Conservation (phyloP, 306 rosid species). For the Rubus idaeus region DNA sequence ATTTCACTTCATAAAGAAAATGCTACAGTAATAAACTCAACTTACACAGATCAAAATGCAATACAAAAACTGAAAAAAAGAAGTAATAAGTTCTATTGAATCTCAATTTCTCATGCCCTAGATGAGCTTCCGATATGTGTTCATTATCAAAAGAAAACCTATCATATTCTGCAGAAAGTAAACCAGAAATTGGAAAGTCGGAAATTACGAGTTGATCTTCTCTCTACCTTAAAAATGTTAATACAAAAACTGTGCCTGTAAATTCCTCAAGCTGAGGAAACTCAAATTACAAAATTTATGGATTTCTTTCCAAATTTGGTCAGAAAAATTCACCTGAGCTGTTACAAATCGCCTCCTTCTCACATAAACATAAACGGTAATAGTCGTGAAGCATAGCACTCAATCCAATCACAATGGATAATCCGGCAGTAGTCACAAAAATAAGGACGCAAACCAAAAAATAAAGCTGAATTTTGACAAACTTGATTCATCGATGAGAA, state of each 20-base stretch:
- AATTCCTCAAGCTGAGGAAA: not conserved
- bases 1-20: not conserved
- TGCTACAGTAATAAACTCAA: not conserved
- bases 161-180: not conserved
- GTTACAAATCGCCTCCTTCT: not conserved
- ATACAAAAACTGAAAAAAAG: not conserved
- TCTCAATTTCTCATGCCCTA: not conserved
- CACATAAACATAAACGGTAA: not conserved
- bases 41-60: not conserved
- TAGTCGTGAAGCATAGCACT: not conserved
- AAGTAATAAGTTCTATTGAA: not conserved
- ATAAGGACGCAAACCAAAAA: not conserved
- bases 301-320: not conserved
- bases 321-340: not conserved
- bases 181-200: not conserved
- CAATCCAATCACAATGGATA: not conserved
- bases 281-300: not conserved
- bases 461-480: not conserved
- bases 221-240: not conserved
- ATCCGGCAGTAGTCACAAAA: not conserved
- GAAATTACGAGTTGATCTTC: no score
- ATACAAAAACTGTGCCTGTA: not conserved
- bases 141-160: not conserved
- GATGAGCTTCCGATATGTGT: not conserved
- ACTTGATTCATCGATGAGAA: not conserved